Percentiles rank a stretch among this genome's conserved stretches.
Conservation (phyloP, 257 asterid species). For the Primulina eburnea region DNA sequence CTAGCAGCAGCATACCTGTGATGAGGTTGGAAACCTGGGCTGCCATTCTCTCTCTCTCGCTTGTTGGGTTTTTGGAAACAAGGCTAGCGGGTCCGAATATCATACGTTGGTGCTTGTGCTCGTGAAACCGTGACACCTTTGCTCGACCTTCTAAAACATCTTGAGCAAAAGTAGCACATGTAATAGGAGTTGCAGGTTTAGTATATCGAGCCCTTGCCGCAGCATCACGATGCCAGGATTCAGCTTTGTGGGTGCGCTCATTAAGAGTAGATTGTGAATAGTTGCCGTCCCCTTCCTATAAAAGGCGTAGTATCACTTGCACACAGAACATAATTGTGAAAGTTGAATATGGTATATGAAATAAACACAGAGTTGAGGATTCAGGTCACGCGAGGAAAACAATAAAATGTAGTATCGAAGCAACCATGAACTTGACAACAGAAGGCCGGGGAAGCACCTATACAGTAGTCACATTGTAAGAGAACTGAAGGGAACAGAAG, state of each 20-base stretch:
- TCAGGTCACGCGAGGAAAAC: too few relatives aligned
- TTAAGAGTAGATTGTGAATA: constrained; percentile 59
- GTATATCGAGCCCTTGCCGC: constrained; percentile 62
- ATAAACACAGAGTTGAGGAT: too few relatives aligned
- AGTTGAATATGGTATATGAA: neutral
- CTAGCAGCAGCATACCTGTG: constrained; percentile 51
- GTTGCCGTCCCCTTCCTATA: constrained; percentile 67
- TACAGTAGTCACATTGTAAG: neutral
- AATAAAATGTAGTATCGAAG: too few relatives aligned
- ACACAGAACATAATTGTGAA: too few relatives aligned
- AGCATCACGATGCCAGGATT: constrained; percentile 88
- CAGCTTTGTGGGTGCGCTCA: constrained; percentile 80
- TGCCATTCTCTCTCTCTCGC: constrained; percentile 81
- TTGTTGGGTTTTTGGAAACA: constrained; percentile 67
- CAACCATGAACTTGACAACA: too few relatives aligned
- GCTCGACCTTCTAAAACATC: constrained; percentile 94
- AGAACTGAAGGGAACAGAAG: too few relatives aligned
- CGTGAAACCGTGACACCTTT: constrained; percentile 59
- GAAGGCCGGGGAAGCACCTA: neutral
- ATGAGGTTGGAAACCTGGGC: constrained; percentile 96
- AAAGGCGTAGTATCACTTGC: neutral
- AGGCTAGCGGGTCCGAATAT: constrained; percentile 95
- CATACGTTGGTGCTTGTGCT: constrained; percentile 93
- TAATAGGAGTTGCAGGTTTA: constrained; percentile 78
- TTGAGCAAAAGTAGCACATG: constrained; percentile 98